A percentile compares a stretch with the other conserved stretches of the same genome.
Evolutionary conservation across 2,329 filamentous ascomycete genomes (phyloP).

Genomic region (Botrytis deweyae): DNA sequence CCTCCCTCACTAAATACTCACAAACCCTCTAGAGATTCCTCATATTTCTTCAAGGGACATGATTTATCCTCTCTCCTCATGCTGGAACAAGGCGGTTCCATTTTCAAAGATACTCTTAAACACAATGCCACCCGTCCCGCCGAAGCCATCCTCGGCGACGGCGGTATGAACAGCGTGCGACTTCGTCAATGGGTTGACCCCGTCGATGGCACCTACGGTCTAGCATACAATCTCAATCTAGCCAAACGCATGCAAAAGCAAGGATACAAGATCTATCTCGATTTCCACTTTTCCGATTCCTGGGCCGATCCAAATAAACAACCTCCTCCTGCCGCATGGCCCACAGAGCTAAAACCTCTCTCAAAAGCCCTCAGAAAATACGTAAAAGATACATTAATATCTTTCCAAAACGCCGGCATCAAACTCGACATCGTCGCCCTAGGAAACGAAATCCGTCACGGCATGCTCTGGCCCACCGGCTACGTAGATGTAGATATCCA

Average conservation of each 20-base stretch:
- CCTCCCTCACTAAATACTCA: not conserved
- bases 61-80: constrained; percentile 43
- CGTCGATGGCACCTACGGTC: constrained; percentile 60
- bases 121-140: constrained; percentile 47
- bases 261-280: constrained; percentile 57
- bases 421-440: constrained; percentile 63
- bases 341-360: constrained; percentile 55
- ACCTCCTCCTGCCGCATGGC: constrained; percentile 62
- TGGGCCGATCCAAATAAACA: constrained; percentile 70
- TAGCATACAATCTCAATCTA: constrained; percentile 66
- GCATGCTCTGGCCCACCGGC: constrained; percentile 66
- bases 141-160: constrained; percentile 60
- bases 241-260: constrained; percentile 62
- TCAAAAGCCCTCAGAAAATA: constrained; percentile 65
- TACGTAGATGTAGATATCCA: constrained; percentile 46
- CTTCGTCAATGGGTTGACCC: constrained; percentile 72
- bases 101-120: constrained; percentile 41
- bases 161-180: constrained; percentile 66
- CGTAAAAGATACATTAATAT: constrained; percentile 60
- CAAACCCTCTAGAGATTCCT: not conserved
- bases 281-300: constrained; percentile 63
- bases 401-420: constrained; percentile 57
- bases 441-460: constrained; percentile 71
- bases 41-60: constrained; percentile 42
- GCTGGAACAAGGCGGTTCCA: constrained; percentile 40